Evolutionary conservation across 768 basidiomycete species (phyloP).

Genomic region (Scleroderma bovista): DNA sequence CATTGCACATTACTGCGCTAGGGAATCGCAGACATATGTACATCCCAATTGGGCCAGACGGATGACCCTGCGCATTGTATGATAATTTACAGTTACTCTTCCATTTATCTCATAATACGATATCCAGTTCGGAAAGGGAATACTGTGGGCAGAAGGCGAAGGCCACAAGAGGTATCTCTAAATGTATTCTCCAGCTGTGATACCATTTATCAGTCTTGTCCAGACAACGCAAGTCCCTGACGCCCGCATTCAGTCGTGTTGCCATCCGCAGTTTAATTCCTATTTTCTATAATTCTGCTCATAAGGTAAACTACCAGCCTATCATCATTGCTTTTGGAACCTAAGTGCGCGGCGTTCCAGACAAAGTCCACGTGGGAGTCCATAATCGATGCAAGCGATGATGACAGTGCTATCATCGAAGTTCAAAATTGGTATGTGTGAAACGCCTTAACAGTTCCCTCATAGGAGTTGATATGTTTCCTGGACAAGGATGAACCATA

Average conservation of each 20-base stretch:
- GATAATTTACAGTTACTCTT: neutral
- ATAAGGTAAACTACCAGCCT: conserved; percentile 15
- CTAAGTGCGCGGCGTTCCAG: conserved; percentile 8
- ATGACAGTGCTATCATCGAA: conserved; percentile 26
- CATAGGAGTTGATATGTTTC: neutral
- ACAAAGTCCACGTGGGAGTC: conserved; percentile 26
- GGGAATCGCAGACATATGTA: conserved; percentile 39
- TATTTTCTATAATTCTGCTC: conserved; percentile 24
- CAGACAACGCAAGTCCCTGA: conserved; percentile 23
- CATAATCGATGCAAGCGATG: conserved; percentile 15
- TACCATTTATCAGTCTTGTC: neutral
- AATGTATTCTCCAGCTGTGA: neutral
- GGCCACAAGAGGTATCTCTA: conserved; percentile 33
- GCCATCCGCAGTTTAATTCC: conserved; percentile 16
- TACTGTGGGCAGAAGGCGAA: conserved; percentile 40
- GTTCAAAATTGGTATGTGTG: conserved; percentile 29
- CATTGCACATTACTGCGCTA: conserved; percentile 42
- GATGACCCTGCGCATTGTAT: conserved; percentile 20
- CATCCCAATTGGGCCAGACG: conserved; percentile 16
- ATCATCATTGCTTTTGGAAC: neutral
- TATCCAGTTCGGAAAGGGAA: conserved; percentile 29
- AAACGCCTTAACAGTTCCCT: neutral
- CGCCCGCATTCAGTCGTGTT: conserved; percentile 21
- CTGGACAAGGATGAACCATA: conserved; percentile 29
- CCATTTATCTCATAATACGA: neutral